phyloP scores from a whole-genome alignment of 768 basidiomycete genomes.

The Hericium coralloides region DNA sequence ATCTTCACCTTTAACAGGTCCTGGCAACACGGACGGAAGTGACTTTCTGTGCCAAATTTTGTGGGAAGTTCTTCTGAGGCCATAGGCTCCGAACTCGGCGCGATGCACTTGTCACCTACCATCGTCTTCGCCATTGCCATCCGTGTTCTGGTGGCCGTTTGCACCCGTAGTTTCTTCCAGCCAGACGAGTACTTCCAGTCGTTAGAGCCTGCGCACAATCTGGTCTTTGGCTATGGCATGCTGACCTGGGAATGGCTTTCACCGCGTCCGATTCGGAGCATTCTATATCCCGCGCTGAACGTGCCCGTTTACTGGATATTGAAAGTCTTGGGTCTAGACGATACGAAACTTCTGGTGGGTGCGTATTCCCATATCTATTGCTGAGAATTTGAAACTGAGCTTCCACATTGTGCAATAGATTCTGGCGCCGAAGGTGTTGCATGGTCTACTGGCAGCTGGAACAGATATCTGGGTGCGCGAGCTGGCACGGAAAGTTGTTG shows the following conservation, averaged over 20 bases:
- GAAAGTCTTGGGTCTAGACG: conserved; percentile 45
- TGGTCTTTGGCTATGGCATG: conserved; percentile 87
- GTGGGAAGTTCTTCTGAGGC: too few species aligned
- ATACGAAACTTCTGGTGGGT: conserved; percentile 55
- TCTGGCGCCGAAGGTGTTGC: conserved; percentile 62
- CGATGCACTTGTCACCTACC: not conserved
- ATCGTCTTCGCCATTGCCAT: conserved; percentile 32
- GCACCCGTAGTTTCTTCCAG: conserved; percentile 84
- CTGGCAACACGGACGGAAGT: too few species aligned
- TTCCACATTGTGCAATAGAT: conserved; percentile 37
- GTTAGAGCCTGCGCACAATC: conserved; percentile 81
- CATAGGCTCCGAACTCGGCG: not conserved
- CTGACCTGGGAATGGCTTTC: conserved; percentile 95
- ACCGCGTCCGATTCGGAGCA: conserved; percentile 62
- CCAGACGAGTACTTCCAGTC: conserved; percentile 97
- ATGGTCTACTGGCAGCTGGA: conserved; percentile 66
- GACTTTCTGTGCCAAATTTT: too few species aligned
- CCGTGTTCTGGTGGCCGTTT: conserved; percentile 55
- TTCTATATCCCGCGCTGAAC: conserved; percentile 76
- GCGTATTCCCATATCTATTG: not conserved
- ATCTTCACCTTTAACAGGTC: too few species aligned
- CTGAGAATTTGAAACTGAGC: conserved; percentile 1
- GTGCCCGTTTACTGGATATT: conserved; percentile 70
- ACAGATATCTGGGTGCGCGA: conserved; percentile 71
- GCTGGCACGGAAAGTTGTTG: conserved; percentile 49